Conservation (phyloP, 371 early-diverging fungal genomes). For the Mortierella sp. region DNA sequence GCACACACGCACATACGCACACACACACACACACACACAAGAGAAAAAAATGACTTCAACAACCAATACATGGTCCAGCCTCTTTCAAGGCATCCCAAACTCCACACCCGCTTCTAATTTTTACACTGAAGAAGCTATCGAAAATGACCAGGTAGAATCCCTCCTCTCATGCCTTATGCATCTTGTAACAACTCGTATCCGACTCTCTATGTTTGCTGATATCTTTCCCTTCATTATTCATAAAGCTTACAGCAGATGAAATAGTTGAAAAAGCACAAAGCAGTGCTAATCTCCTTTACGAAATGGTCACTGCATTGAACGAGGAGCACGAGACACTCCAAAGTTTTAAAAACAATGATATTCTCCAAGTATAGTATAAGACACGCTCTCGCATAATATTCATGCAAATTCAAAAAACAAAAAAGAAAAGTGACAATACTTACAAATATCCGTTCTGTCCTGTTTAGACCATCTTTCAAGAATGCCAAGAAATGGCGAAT, state of each 20-base stretch:
- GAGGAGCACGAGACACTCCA: slow-evolving; percentile 15
- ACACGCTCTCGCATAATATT: neutral
- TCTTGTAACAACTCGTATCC: neutral
- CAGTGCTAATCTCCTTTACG: slow-evolving; percentile 35
- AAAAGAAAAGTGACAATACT: too few relatives aligned
- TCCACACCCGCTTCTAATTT: slow-evolving; percentile 17
- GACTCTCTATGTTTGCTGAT: neutral
- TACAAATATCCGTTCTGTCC: neutral
- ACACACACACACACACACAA: neutral
- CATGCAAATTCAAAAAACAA: neutral
- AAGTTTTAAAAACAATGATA: slow-evolving; percentile 25
- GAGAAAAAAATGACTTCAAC: slow-evolving; percentile 34
- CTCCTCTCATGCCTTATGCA: neutral
- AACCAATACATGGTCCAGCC: slow-evolving; percentile 29
- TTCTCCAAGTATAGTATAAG: slow-evolving; percentile 31
- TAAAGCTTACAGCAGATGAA: slow-evolving; percentile 33
- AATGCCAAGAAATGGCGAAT: slow-evolving; percentile 47
- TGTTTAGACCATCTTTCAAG: slow-evolving; percentile 26
- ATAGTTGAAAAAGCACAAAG: slow-evolving; percentile 40
- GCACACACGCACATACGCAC: slow-evolving; percentile 5
- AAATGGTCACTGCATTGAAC: slow-evolving; percentile 28
- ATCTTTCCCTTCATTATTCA: neutral
- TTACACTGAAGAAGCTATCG: slow-evolving; percentile 39
- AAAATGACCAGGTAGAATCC: slow-evolving; percentile 25
- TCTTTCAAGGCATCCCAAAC: slow-evolving; percentile 29